Conservation (phyloP, 1,284 basidiomycete species). For the Agroathelia rolfsii region DNA sequence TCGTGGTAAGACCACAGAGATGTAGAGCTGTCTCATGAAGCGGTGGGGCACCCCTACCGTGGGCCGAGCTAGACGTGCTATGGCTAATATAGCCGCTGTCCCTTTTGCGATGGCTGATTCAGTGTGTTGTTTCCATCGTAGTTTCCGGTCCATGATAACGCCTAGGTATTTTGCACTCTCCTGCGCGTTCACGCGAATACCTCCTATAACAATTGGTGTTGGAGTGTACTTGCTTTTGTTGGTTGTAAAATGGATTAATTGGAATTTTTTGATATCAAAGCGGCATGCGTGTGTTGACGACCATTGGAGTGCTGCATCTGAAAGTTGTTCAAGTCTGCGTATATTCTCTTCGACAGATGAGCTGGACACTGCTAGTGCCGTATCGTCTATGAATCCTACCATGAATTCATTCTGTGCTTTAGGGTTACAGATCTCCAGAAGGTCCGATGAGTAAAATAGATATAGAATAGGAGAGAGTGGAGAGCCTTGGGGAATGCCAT, state of each 20-base stretch:
- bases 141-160: conserved; percentile 15
- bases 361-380: conserved; percentile 10
- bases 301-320: conserved; percentile 10
- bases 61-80: conserved; percentile 12
- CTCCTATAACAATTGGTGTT: no score
- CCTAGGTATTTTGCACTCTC: conserved; percentile 18
- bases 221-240: conserved; percentile 1
- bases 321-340: conserved; percentile 11
- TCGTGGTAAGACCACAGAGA: conserved; percentile 14
- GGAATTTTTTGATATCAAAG: conserved; percentile 15
- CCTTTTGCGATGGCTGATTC: conserved; percentile 14
- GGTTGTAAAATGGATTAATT: conserved; percentile 14
- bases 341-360: conserved; percentile 11
- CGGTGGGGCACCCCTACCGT: conserved; percentile 7
- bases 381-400: conserved; percentile 23
- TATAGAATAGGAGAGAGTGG: conserved; percentile 22
- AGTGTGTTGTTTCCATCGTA: conserved; percentile 15
- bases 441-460: conserved; percentile 23
- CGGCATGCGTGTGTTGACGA: conserved; percentile 8
- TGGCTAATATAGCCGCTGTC: conserved; percentile 9
- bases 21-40: conserved; percentile 13
- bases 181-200: conserved; percentile 5
- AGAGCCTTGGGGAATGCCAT: conserved; percentile 25
- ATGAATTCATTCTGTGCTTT: conserved; percentile 11
- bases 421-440: conserved; percentile 14